Conservation (phyloP, 169 alveolate species). For the Amoebophrya sp. region DNA sequence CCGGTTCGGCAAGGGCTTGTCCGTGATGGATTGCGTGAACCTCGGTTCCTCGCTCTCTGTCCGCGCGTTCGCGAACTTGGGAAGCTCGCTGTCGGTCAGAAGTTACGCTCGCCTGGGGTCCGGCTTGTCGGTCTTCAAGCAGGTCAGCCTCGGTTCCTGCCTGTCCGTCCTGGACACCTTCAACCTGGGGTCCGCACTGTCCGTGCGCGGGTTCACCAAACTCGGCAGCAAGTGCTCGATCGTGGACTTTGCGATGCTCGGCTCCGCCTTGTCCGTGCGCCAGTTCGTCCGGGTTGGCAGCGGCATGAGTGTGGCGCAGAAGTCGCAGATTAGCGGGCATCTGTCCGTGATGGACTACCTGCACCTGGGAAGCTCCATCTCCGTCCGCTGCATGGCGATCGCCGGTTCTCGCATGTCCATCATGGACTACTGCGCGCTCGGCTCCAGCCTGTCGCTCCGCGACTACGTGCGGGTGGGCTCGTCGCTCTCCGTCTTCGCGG, state of each 20-base stretch:
- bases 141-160: neutral
- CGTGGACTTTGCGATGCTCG: neutral
- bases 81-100: neutral
- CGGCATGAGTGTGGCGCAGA: neutral
- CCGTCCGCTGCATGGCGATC: too few relatives aligned
- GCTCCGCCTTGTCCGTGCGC: neutral
- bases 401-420: too few relatives aligned
- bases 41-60: neutral
- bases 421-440: too few relatives aligned
- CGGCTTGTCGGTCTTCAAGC: neutral
- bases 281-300: neutral
- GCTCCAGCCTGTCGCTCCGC: too few relatives aligned
- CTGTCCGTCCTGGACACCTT: constrained; percentile 21
- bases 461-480: too few relatives aligned
- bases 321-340: neutral
- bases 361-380: constrained; percentile 9
- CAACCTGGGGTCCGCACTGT: neutral
- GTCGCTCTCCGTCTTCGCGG: too few relatives aligned
- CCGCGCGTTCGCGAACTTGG: neutral
- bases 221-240: neutral
- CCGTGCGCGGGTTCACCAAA: neutral
- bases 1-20: neutral
- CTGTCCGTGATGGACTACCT: neutral
- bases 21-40: neutral
- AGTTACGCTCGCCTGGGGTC: constrained; percentile 11